Base-by-base conservation (phyloP, 441 rosid species). In the Capsella rubella region DNA sequence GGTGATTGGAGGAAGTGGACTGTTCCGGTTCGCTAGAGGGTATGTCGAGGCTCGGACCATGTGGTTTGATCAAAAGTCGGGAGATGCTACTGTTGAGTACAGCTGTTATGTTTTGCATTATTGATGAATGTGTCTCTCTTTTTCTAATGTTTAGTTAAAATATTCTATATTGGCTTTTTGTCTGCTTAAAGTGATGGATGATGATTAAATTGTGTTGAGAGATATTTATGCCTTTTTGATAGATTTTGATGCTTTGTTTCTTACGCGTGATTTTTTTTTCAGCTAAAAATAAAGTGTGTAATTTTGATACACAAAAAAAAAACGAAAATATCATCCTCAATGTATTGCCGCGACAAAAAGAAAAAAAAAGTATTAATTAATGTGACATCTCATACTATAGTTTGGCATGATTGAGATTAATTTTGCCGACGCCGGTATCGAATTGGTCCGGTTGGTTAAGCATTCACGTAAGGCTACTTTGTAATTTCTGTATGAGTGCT, bases 21-120 rank as follows among this genome's bases (percentile, higher is more conserved):
- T 76, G n/a, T 92, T 90, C 78, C 86, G 91, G 75, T 86, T 87
- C 51, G 90, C 90, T 31, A 83, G 85, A 14, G 97, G 94, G 43
- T 87, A 84, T 61, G 92, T 87, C 0, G 81, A 82, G 84, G 96
- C 91, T 1, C 74, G 74, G 72, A 90, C 89, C 3, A 80, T 71
- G 77, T 28, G 45, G 53, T 0, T 80, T 0, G 79, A 84, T 34
- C 1, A 3, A 11, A 78, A 61, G 50, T 59, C 86, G 2, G 87
- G 87, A 15, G 84, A 90, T 72, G 86, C 97, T 49, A 56, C 84
- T 34, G 90, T 89, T 5, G 90, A 89, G 79, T 90, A 90, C 37
- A 79, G 76, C 56, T 86, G 84, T 27, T 84, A 80, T 32, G 94
- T 90, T 10, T 78, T 78, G 69, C 94, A 90, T 78, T 90, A 88